Evolutionary conservation across 2,329 filamentous ascomycete genomes (phyloP).

Genomic region (Penicillium sp.): DNA sequence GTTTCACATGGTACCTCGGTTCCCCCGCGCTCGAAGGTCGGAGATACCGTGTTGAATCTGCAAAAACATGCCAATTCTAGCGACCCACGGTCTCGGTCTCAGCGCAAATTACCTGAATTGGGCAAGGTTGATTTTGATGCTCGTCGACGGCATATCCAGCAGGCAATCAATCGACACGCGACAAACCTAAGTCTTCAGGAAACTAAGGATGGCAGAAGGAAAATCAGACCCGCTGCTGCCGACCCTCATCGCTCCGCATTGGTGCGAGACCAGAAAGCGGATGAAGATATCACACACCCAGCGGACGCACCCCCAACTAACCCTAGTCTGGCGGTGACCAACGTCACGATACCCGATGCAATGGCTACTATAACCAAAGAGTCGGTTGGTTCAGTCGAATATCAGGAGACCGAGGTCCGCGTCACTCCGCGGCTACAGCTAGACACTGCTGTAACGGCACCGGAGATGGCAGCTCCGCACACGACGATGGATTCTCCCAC

Average conservation of each 20-base stretch:
- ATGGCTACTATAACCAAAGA: slow-evolving; percentile 27
- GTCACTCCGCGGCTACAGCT: slow-evolving; percentile 27
- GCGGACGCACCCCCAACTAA: slow-evolving; percentile 14
- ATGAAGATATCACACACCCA: slow-evolving; percentile 27
- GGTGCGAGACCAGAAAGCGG: slow-evolving; percentile 50
- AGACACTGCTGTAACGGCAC: slow-evolving; percentile 22
- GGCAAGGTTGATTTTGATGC: slow-evolving; percentile 82
- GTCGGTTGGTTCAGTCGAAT: slow-evolving; percentile 10
- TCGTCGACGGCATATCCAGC: slow-evolving; percentile 73
- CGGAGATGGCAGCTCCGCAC: slow-evolving; percentile 17
- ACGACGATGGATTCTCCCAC: slow-evolving; percentile 45
- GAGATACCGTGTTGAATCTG: slow-evolving; percentile 53
- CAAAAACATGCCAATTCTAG: slow-evolving; percentile 38
- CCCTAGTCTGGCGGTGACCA: slow-evolving; percentile 4
- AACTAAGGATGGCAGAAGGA: slow-evolving; percentile 49
- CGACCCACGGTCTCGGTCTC: slow-evolving; percentile 33
- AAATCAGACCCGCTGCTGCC: slow-evolving; percentile 53
- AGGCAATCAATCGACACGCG: slow-evolving; percentile 62
- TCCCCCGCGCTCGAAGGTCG: slow-evolving; percentile 63
- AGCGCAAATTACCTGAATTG: slow-evolving; percentile 55
- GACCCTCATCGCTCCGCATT: slow-evolving; percentile 45
- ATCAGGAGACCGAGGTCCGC: slow-evolving; percentile 11
- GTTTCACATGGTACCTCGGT: slow-evolving; percentile 72
- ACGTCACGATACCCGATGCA: slow-evolving; percentile 15
- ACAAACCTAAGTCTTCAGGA: slow-evolving; percentile 69